Evolutionary conservation across 208 protist genomes (phyloP).

Genomic region (Trypanosomatidae sp.): DNA sequence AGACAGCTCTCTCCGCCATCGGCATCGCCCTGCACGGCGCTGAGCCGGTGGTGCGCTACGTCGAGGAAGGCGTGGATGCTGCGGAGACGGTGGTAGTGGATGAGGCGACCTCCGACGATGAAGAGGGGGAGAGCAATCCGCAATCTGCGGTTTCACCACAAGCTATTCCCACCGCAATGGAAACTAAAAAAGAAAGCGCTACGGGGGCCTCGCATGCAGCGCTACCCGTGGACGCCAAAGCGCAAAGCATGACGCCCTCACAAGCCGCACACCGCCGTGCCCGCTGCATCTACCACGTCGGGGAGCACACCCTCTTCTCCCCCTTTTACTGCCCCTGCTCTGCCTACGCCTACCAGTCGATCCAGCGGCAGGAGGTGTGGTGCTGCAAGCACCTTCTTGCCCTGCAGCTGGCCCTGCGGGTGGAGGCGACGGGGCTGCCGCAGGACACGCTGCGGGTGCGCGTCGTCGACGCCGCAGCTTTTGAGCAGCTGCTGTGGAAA

Average conservation of each 20-base stretch:
- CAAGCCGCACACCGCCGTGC: background rate
- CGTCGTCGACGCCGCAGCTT: constrained; percentile 27
- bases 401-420: constrained; percentile 54
- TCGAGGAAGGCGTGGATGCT: no score
- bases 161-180: no score
- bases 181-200: no score
- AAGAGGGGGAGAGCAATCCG: background rate
- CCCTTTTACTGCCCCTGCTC: constrained; percentile 81
- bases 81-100: constrained; percentile 40
- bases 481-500: constrained; percentile 20
- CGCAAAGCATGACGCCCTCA: background rate
- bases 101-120: background rate
- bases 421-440: constrained; percentile 52
- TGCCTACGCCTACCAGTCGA: constrained; percentile 73
- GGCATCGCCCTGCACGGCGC: constrained; percentile 74
- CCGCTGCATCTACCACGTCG: constrained; percentile 72
- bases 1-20: constrained; percentile 70
- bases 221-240: no score
- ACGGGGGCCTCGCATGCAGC: no score
- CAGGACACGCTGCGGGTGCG: constrained; percentile 50
- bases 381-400: constrained; percentile 87
- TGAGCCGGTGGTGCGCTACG: constrained; percentile 63
- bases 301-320: constrained; percentile 73
- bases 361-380: constrained; percentile 71
- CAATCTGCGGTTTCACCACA: background rate